These are phyloP conservation scores for Clohesyomyces aquaticus DNA, from an alignment of 495 filamentous ascomycete genomes.

Conservation along the genomic window DNA sequence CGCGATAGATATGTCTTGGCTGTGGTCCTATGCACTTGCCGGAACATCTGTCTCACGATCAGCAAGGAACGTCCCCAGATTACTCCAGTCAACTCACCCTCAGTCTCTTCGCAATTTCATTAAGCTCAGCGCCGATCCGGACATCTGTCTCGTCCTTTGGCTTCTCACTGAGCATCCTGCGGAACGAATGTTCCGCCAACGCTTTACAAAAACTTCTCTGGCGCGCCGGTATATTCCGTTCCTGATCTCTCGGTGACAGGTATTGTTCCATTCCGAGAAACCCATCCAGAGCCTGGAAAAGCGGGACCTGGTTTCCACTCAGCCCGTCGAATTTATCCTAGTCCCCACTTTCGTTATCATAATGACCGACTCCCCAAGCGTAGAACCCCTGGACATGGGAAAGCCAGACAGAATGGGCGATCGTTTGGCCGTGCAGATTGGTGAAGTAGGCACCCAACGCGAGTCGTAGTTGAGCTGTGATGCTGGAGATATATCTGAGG, in stretches of 20 bases:
- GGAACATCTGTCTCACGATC: no score
- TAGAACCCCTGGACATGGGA: not conserved
- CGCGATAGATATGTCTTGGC: no score
- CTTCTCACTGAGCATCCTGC: no score
- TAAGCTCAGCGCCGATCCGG: no score
- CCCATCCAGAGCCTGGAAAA: conserved; percentile 52
- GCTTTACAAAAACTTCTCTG: no score
- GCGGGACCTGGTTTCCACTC: conserved; percentile 50
- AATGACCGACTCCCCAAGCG: not conserved
- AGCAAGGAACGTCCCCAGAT: no score
- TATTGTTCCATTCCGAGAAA: conserved; percentile 52
- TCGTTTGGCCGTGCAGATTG: not conserved
- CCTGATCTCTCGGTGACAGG: conserved; percentile 25
- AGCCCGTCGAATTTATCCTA: conserved; percentile 52
- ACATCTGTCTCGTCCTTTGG: no score
- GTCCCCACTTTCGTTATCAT: conserved; percentile 36
- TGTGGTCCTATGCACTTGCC: no score
- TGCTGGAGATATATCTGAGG: not conserved
- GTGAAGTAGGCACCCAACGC: not conserved
- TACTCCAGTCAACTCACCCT: no score
- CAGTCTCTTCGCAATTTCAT: no score
- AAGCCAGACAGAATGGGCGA: not conserved
- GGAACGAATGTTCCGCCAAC: no score
- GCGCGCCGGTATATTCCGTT: not conserved
- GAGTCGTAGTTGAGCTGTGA: not conserved